Evolutionary conservation across 2,329 filamentous ascomycete genomes (phyloP).

Genomic region (Chaetothyriales sp.): DNA sequence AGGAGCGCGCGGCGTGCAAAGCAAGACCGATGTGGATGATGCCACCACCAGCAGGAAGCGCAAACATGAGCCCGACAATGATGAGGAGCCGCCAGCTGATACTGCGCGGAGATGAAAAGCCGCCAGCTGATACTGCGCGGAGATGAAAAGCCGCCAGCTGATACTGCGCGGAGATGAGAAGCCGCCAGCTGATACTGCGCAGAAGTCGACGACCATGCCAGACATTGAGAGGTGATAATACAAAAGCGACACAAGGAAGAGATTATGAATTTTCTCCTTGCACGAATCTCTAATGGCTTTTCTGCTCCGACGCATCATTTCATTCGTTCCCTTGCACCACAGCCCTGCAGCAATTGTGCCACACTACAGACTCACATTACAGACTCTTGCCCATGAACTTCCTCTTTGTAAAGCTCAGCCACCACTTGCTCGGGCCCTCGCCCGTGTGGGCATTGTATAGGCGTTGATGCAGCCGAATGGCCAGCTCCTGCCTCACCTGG

Average conservation of each 20-base stretch:
- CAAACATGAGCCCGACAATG: background rate
- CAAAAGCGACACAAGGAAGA: background rate
- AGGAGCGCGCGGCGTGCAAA: background rate
- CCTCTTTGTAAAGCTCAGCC: conserved; percentile 96
- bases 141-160: background rate
- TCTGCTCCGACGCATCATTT: background rate
- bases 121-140: background rate
- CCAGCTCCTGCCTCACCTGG: conserved; percentile 87
- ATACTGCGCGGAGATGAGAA: too few relatives aligned
- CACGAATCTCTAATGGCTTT: background rate
- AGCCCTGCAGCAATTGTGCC: background rate
- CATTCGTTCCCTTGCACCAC: background rate
- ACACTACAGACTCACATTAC: conserved; percentile 50
- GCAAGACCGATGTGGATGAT: background rate
- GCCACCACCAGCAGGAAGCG: background rate
- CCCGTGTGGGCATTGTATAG: conserved; percentile 44
- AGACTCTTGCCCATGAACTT: conserved; percentile 98
- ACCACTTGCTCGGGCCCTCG: conserved; percentile 76
- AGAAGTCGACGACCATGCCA: background rate
- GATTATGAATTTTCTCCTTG: background rate
- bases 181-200: background rate
- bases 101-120: background rate
- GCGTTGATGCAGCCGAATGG: conserved; percentile 64
- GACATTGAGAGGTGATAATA: background rate
- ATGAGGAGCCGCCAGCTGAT: background rate